Percentiles rank a stretch among this genome's conserved stretches.
phyloP scores from a whole-genome alignment of 2,329 filamentous ascomycete genomes.

The Plectosphaerella plurivora region DNA sequence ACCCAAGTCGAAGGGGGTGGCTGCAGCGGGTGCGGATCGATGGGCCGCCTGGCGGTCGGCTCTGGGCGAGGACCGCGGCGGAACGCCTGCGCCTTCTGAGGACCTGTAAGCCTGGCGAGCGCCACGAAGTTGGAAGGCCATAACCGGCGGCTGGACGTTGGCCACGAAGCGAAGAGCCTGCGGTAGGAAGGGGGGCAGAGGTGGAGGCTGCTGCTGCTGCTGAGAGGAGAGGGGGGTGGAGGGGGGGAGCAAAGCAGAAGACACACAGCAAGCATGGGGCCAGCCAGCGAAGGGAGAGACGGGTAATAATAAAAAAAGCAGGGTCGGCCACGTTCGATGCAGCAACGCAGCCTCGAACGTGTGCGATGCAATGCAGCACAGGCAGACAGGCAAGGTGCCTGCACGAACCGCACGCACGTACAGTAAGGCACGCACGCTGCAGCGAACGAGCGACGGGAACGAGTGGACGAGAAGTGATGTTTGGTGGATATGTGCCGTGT shows the following conservation, averaged over 20 bases:
- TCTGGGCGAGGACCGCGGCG: slow-evolving; percentile 8
- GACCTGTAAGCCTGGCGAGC: slow-evolving; percentile 14
- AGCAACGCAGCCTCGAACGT: no score
- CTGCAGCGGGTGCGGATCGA: slow-evolving; percentile 12
- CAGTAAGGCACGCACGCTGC: no score
- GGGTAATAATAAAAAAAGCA: neutral
- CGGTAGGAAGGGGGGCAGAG: slow-evolving; percentile 1
- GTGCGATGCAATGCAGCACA: no score
- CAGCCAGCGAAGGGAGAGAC: neutral
- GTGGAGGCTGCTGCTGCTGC: neutral
- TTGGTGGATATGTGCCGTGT: no score
- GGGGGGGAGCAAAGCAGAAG: slow-evolving; percentile 1
- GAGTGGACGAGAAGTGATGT: no score
- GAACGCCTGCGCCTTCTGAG: slow-evolving; percentile 13
- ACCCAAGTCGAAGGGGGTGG: slow-evolving; percentile 12
- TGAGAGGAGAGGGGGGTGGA: neutral
- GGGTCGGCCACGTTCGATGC: no score
- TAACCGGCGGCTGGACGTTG: slow-evolving; percentile 8
- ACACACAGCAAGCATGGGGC: neutral
- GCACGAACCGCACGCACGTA: no score
- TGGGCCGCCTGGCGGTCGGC: slow-evolving; percentile 12
- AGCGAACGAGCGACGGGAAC: no score
- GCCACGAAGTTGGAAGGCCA: slow-evolving; percentile 11
- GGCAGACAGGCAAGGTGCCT: no score
- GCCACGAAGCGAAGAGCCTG: neutral